These are phyloP conservation scores for Solanum pennellii DNA, from an alignment of 257 asterid genomes.

Conservation along the genomic window DNA sequence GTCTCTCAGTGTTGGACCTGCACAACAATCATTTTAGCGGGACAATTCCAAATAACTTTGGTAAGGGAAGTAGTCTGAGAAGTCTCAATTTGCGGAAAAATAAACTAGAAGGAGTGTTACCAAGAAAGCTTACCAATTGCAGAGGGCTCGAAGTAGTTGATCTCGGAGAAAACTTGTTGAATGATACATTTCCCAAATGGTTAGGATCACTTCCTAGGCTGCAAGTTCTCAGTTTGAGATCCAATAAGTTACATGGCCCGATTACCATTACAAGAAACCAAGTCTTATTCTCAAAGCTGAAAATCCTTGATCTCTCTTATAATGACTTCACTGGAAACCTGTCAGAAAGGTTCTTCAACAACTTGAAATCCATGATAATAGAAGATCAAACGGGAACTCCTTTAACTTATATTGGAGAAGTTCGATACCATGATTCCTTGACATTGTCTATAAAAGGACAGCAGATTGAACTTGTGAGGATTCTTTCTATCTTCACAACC, in stretches of 20 bases:
- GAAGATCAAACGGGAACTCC: neutral
- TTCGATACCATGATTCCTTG: constrained; percentile 6
- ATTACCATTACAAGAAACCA: neutral
- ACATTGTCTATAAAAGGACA: constrained; percentile 3
- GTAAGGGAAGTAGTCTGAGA: constrained; percentile 1
- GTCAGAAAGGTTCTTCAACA: neutral
- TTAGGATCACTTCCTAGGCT: constrained; percentile 9
- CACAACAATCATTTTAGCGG: neutral
- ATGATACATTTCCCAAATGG: constrained; percentile 19
- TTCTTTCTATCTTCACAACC: neutral
- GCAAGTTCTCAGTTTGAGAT: constrained; percentile 18
- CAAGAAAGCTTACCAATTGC: constrained; percentile 13
- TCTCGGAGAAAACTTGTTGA: constrained; percentile 11
- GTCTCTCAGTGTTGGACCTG: constrained; percentile 1
- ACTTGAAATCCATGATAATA: constrained; percentile 7
- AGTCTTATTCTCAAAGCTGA: neutral
- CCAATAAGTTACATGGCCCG: constrained; percentile 10
- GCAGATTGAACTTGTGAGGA: constrained; percentile 1
- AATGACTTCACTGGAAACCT: constrained; percentile 14
- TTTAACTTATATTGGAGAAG: neutral
- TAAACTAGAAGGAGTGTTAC: constrained; percentile 12
- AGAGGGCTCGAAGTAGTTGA: constrained; percentile 14
- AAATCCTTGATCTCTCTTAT: constrained; percentile 14
- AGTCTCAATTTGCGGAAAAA: constrained; percentile 10
- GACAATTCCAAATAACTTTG: constrained; percentile 4